These are phyloP conservation scores for Magnaporthales sp. DNA, from an alignment of 2,329 filamentous ascomycete species.

Conservation along the genomic window DNA sequence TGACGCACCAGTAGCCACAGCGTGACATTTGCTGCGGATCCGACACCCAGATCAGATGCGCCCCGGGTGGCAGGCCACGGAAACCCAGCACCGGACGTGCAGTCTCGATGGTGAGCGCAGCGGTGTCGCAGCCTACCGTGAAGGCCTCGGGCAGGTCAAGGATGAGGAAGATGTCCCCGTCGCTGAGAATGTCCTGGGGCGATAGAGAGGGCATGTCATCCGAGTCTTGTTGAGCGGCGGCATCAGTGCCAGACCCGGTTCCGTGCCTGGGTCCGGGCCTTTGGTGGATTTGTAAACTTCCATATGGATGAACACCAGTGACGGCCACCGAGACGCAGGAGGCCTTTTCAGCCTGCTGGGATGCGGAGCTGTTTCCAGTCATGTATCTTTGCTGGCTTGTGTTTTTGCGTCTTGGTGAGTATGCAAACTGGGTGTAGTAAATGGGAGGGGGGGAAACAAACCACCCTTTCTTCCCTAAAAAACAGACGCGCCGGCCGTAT, in stretches of 20 bases:
- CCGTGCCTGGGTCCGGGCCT: slow-evolving; percentile 13
- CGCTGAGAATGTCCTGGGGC: slow-evolving; percentile 15
- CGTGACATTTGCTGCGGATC: slow-evolving; percentile 39
- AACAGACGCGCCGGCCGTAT: too few relatives aligned
- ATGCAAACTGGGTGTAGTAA: too few relatives aligned
- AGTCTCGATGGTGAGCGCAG: slow-evolving; percentile 34
- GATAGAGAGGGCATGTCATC: background rate
- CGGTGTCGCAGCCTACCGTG: slow-evolving; percentile 44
- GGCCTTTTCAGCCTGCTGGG: background rate
- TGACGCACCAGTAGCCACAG: slow-evolving; percentile 49
- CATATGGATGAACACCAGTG: slow-evolving; percentile 31
- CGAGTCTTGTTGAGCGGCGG: too few relatives aligned
- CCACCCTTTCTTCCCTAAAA: background rate
- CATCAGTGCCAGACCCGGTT: background rate
- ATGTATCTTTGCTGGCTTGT: background rate
- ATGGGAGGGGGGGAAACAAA: too few relatives aligned
- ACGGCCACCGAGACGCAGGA: slow-evolving; percentile 29
- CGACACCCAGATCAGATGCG: slow-evolving; percentile 53
- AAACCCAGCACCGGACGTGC: slow-evolving; percentile 39
- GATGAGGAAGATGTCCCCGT: slow-evolving; percentile 43
- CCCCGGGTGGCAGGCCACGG: slow-evolving; percentile 42
- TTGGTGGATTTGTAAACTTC: slow-evolving; percentile 30
- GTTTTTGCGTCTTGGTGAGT: too few relatives aligned
- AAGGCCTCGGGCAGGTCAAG: slow-evolving; percentile 41
- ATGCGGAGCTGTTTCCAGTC: background rate